Evolutionary conservation across 106 monocot genomes (phyloP), one percentile per base, ranked within the genome.

Genomic region (Dioscorea zingiberensis): DNA sequence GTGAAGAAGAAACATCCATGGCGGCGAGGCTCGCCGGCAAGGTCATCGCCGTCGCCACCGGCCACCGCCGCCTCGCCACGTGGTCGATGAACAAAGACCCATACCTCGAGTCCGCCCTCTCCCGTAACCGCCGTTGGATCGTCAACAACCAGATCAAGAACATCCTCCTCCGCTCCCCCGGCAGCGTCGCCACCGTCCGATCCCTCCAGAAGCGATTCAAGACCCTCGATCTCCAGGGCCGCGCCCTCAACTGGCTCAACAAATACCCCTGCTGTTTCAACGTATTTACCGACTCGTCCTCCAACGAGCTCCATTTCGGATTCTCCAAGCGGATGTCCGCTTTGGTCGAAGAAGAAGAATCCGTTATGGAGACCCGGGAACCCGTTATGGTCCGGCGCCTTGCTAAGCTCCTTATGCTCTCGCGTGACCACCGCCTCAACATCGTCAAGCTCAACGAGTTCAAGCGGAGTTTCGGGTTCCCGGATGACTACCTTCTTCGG

Each of bases 141-240:
- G 86, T 98, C 28, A 92, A 92, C 88, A 92, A 92, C 81, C 97
- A 98, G 82, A 92, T 98, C 76, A 98, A 98, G 75, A 63, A 92
- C 79, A 54, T 86, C 65, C 97, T 98, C 65, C 86, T 89, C 75
- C 80, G 91, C 53, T 77, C 65, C 55, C 97, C 92, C 9, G 64
- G 38, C 62, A 71, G 66, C 47, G 57, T 65, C 66, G 63, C 79
- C 68, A 75, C 92, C 63, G 88, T 98, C 63, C 73, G 77, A 18
- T 86, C 83, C 84, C 86, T 98, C 65, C 97, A 98, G 76, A 85
- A 83, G 61, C 67, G 66, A 46, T 97, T 88, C 88, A 81, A 86
- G 28, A 81, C 86, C 62, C 83, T 89, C 13, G 93, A 89, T 53
- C 88, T 86, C 68, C 86, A 77, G 44, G 89, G 93, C 59, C 71